Base-by-base conservation (phyloP, 805 yeast species). In the Teunomyces tritomae region DNA sequence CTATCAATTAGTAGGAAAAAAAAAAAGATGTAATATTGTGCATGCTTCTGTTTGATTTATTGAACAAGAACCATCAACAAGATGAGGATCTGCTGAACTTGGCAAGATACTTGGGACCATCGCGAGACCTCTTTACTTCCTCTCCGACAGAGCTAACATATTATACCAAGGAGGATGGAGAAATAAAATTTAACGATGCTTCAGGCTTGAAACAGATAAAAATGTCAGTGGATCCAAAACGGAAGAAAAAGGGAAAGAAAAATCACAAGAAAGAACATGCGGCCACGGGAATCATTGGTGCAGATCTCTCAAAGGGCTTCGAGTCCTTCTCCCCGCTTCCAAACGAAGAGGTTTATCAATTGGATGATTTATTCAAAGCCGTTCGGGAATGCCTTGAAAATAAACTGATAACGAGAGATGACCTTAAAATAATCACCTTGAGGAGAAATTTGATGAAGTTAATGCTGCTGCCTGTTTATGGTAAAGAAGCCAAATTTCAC, bases 391-490 rank as follows among this genome's bases (percentile, higher is more conserved):
- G 43, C 47, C 43, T 35, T 49, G 20, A 41, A 51, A 26, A 24
- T 6, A 7, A 37, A 26, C 8, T 13, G 11, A 37, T 37, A 10
- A 6, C 10, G 41, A 42, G 8, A 45, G 49, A 20, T 27, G 33
- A 8, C 42, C 45, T 53, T 28, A 52, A 50, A 10, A 45, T 57
- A 4, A 30, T 59, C 3, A 53, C 59, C 2, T 34, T 59, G 5
- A 45, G 67, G 10, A 40, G 67, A 43, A 56, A 51, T 13, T 42
- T 62, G 28, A 47, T 57, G 9, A 40, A 46, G 36, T 43, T 62
- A 11, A 52, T 59, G 55, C 46, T 47, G 24, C 46, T 62, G 3
- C 67, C 67, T 4, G 30, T 61, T n/a, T 46, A 51, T 16, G 44
- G 44, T 8, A 49, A 47, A 29, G 49, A 45, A 8, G 32, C 40